These are phyloP conservation scores for Oemleria cerasiformis DNA, from an alignment of 306 rosid species.

Conservation along the genomic window DNA sequence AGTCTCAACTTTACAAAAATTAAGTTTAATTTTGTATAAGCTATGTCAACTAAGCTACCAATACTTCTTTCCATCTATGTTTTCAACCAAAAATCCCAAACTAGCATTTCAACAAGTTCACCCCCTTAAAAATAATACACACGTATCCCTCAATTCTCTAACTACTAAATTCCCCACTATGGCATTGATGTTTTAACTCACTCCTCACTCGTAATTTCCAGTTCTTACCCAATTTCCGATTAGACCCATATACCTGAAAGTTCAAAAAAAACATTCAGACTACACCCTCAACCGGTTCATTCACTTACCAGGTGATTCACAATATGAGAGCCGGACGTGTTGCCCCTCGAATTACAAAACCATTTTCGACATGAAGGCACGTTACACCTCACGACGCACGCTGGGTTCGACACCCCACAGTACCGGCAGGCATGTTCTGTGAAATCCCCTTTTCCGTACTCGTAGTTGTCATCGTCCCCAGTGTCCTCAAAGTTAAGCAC, in stretches of 20 bases:
- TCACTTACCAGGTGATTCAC: conserved; percentile 92
- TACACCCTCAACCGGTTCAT: conserved; percentile 1
- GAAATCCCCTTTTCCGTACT: conserved; percentile 86
- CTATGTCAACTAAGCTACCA: not conserved
- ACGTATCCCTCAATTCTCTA: not conserved
- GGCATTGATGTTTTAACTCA: not conserved
- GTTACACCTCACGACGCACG: conserved; percentile 96
- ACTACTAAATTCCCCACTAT: not conserved
- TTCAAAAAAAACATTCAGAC: not conserved
- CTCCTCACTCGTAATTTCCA: not conserved
- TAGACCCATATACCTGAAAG: not conserved
- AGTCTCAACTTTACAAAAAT: not conserved
- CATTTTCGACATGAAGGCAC: conserved; percentile 97
- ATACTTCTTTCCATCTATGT: not conserved
- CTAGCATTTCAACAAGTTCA: not conserved
- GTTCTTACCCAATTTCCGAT: not conserved
- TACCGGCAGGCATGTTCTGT: conserved; percentile 95
- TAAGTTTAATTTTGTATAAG: not conserved
- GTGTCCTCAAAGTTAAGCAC: conserved; percentile 93
- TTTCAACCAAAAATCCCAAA: conserved; percentile 1
- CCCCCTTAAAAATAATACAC: not conserved
- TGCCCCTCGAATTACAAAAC: conserved; percentile 97
- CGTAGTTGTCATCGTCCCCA: conserved; percentile 82
- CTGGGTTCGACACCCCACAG: conserved; percentile 96
- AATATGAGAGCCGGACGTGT: conserved; percentile 96